Conservation (phyloP, 1,284 basidiomycete species). For the Ustilago shanxiensis region DNA sequence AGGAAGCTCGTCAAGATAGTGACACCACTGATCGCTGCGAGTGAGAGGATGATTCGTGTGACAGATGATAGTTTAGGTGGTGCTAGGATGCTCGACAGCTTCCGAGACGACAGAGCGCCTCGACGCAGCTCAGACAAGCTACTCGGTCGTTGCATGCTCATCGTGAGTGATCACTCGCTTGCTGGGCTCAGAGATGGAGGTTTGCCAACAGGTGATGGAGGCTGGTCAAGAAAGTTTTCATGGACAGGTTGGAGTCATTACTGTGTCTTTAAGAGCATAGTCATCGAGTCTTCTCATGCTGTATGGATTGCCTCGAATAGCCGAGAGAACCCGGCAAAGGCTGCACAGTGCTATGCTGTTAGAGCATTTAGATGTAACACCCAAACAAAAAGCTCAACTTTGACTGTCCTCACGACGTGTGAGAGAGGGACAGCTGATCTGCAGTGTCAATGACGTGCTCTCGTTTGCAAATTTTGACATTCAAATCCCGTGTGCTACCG, state of each 20-base stretch:
- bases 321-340: not conserved
- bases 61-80: constrained; percentile 30
- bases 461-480: constrained; percentile 1
- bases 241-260: not conserved
- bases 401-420: not conserved
- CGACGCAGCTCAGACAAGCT: constrained; percentile 35
- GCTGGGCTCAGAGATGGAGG: not conserved
- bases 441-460: not conserved
- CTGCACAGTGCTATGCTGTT: not conserved
- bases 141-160: constrained; percentile 29
- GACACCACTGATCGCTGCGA: constrained; percentile 53
- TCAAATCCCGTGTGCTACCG: constrained; percentile 1
- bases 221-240: too few species aligned
- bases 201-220: too few species aligned
- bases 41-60: constrained; percentile 39
- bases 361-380: too few species aligned
- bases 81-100: constrained; percentile 29
- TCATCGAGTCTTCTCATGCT: not conserved
- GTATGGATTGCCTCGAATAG: not conserved
- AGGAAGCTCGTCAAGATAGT: constrained; percentile 69
- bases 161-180: not conserved
- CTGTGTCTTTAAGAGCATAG: not conserved
- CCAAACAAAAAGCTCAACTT: not conserved
- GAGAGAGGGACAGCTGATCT: not conserved
- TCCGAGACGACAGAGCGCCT: constrained; percentile 26